These are phyloP conservation scores for Daedaleopsis nitida DNA, from an alignment of 768 basidiomycete species.

Conservation along the genomic window DNA sequence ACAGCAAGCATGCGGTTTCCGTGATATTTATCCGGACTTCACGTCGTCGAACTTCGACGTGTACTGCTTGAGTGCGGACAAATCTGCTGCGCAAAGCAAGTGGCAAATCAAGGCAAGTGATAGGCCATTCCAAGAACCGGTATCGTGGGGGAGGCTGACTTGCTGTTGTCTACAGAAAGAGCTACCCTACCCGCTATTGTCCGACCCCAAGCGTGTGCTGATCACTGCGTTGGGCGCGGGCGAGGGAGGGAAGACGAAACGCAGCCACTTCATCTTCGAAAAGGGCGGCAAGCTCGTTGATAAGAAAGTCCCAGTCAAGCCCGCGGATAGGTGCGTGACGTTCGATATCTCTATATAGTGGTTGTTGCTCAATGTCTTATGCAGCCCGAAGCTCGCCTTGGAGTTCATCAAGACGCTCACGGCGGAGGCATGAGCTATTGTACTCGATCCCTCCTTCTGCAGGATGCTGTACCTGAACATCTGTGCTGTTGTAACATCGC, in stretches of 20 bases:
- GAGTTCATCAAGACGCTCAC: conserved; percentile 61
- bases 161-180: conserved; percentile 56
- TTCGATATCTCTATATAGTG: background rate
- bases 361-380: background rate
- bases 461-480: too few relatives aligned
- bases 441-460: background rate
- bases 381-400: conserved; percentile 63
- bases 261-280: conserved; percentile 92
- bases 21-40: conserved; percentile 82
- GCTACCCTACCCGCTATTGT: conserved; percentile 84
- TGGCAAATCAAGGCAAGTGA: conserved; percentile 81
- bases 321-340: conserved; percentile 69
- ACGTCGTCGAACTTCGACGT: conserved; percentile 65
- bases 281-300: conserved; percentile 89
- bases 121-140: background rate
- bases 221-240: conserved; percentile 83
- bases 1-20: conserved; percentile 88
- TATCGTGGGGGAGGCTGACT: background rate
- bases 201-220: conserved; percentile 81
- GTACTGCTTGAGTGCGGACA: conserved; percentile 84
- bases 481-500: background rate
- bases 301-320: conserved; percentile 83
- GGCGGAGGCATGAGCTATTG: background rate
- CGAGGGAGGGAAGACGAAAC: conserved; percentile 79
- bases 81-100: conserved; percentile 70